Percentiles rank a stretch among this genome's conserved stretches.
Conservation (phyloP, 2,329 filamentous ascomycete species). For the Escovopsis weberi region DNA sequence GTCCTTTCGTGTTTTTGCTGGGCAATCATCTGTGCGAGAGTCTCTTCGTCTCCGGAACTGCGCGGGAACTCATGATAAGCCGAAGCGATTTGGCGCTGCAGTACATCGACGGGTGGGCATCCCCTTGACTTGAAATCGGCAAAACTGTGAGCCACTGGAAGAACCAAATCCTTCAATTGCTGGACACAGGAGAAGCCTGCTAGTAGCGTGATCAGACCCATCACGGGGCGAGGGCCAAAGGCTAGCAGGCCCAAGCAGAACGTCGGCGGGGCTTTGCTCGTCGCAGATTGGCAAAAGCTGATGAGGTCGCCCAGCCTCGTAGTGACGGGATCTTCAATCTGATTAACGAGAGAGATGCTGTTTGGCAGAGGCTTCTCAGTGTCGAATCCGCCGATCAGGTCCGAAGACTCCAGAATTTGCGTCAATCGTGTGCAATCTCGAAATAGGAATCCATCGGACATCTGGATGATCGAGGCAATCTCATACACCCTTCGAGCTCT, state of each 20-base stretch:
- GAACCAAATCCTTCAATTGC: not conserved
- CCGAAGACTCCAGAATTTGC: not conserved
- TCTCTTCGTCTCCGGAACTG: not conserved
- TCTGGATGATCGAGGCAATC: not conserved
- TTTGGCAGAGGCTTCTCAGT: not conserved
- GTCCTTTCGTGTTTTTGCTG: not conserved
- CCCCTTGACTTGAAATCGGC: slow-evolving; percentile 4
- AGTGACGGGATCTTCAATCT: slow-evolving; percentile 2
- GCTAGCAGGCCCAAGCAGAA: slow-evolving; percentile 7
- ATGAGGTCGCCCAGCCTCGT: slow-evolving; percentile 3
- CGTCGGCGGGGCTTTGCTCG: not conserved
- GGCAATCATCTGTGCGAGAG: not conserved
- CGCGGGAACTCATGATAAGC: not conserved
- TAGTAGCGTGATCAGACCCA: slow-evolving; percentile 5
- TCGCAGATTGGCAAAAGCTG: not conserved
- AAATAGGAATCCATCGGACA: not conserved
- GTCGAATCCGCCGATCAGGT: slow-evolving; percentile 1
- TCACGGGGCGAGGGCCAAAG: slow-evolving; percentile 1
- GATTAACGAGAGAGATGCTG: not conserved
- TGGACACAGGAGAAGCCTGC: slow-evolving; percentile 2
- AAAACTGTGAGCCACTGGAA: slow-evolving; percentile 2
- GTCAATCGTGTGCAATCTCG: not conserved
- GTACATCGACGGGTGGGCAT: not conserved
- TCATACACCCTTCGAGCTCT: not conserved
- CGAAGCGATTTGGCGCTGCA: not conserved